A percentile compares a stretch with the other conserved stretches of the same genome.
Evolutionary conservation across 495 filamentous ascomycete species (phyloP).

Genomic region (Aspergillus wentii): DNA sequence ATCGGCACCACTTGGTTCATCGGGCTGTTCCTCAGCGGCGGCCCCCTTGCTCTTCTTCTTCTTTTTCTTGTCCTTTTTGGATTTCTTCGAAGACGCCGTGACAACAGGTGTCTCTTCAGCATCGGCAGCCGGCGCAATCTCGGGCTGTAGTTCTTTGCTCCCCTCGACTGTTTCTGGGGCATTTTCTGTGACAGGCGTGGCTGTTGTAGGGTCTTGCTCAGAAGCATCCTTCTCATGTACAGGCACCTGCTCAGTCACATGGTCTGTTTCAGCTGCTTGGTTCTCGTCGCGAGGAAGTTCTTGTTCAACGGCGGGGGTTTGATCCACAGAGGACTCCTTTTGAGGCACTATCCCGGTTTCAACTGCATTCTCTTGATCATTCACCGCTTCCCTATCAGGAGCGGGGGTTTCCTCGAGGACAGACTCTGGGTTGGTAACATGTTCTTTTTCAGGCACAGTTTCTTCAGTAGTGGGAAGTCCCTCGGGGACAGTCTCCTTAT

Average conservation of each 20-base stretch:
- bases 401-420: not conserved
- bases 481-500: too few species aligned
- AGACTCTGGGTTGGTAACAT: not conserved
- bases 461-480: not conserved
- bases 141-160: not conserved
- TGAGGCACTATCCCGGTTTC: too few species aligned
- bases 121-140: conserved; percentile 3
- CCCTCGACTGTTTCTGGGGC: conserved; percentile 1
- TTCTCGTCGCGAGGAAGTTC: too few species aligned
- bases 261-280: too few species aligned
- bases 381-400: conserved; percentile 1
- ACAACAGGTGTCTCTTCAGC: conserved; percentile 8
- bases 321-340: too few species aligned
- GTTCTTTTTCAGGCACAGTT: not conserved
- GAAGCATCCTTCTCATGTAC: conserved; percentile 3
- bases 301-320: too few species aligned
- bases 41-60: conserved; percentile 29
- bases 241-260: too few species aligned
- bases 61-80: conserved; percentile 31
- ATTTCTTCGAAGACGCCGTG: conserved; percentile 25
- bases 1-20: not conserved
- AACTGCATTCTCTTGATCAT: too few species aligned
- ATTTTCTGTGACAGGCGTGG: not conserved
- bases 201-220: not conserved
- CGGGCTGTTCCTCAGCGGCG: not conserved